Conservation (phyloP, 768 basidiomycete genomes). For the Rhodotorula diobovata region DNA sequence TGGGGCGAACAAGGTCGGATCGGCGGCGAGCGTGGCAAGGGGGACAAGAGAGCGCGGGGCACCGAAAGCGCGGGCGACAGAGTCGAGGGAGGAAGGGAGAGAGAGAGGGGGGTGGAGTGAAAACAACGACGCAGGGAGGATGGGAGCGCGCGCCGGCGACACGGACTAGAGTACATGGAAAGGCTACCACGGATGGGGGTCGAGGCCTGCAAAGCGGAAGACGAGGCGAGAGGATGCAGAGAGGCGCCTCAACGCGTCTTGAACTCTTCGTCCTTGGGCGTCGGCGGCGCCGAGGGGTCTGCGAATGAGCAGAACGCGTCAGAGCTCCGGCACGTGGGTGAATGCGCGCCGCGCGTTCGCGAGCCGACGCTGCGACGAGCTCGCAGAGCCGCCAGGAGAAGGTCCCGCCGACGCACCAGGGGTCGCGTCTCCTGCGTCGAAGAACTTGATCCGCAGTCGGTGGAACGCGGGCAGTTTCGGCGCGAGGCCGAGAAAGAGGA, state of each 20-base stretch:
- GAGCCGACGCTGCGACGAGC: not conserved
- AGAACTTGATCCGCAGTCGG: slow-evolving; percentile 44
- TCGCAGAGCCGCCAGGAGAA: too few species aligned
- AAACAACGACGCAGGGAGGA: not conserved
- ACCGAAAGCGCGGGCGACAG: too few species aligned
- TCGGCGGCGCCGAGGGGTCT: slow-evolving; percentile 32
- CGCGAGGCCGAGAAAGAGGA: slow-evolving; percentile 67
- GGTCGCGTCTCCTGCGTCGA: slow-evolving; percentile 28
- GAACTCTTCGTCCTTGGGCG: slow-evolving; percentile 5
- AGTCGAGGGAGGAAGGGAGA: too few species aligned
- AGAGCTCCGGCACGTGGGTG: not conserved
- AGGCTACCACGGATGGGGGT: not conserved
- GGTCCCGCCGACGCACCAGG: slow-evolving; percentile 19
- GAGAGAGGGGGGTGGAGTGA: not conserved
- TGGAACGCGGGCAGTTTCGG: slow-evolving; percentile 74
- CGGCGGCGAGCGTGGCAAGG: not conserved
- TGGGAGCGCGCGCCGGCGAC: not conserved
- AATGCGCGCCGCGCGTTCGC: not conserved
- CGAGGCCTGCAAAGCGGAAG: not conserved
- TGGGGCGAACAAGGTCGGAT: not conserved
- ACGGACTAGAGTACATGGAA: not conserved
- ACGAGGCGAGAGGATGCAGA: not conserved
- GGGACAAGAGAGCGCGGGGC: not conserved
- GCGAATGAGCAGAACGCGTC: too few species aligned
- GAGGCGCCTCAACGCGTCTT: not conserved